Conservation (phyloP, 2,329 filamentous ascomycete species). For the Herpotrichia juniperi region DNA sequence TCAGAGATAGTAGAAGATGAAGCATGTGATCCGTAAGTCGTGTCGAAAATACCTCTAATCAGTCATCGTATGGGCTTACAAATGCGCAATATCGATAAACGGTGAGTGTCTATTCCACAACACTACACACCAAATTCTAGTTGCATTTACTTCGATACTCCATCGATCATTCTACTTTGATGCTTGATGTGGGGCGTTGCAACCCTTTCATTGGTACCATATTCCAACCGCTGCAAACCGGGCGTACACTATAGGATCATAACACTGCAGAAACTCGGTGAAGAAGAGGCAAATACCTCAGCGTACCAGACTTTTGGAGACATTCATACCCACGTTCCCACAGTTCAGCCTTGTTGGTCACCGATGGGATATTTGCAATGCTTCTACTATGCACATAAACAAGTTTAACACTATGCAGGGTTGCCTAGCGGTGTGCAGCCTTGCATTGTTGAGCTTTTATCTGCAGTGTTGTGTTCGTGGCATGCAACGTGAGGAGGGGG, state of each 20-base stretch:
- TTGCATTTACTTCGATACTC: not conserved
- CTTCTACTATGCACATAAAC: not conserved
- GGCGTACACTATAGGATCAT: not conserved
- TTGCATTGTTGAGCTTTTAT: not conserved
- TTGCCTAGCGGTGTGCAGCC: not conserved
- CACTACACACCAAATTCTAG: not conserved
- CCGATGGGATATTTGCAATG: not conserved
- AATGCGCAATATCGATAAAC: too few relatives aligned
- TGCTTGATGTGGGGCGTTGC: conserved; percentile 5
- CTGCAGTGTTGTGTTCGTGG: not conserved
- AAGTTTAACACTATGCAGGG: not conserved
- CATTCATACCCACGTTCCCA: not conserved
- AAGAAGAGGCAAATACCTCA: not conserved
- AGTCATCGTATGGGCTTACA: too few relatives aligned
- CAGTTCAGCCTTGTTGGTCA: not conserved
- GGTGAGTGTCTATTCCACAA: too few relatives aligned
- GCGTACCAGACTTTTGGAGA: not conserved
- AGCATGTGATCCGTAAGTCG: not conserved
- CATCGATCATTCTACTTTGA: not conserved
- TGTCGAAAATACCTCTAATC: not conserved
- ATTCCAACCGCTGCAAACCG: not conserved
- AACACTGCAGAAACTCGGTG: conserved; percentile 6
- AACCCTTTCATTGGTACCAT: not conserved
- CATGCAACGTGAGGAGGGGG: not conserved
- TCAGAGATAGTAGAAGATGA: not conserved